A percentile compares a stretch with the other conserved stretches of the same genome.
These are phyloP conservation scores for Cicer pinnatifidum DNA, from an alignment of 306 rosid species.

Conservation along the genomic window DNA sequence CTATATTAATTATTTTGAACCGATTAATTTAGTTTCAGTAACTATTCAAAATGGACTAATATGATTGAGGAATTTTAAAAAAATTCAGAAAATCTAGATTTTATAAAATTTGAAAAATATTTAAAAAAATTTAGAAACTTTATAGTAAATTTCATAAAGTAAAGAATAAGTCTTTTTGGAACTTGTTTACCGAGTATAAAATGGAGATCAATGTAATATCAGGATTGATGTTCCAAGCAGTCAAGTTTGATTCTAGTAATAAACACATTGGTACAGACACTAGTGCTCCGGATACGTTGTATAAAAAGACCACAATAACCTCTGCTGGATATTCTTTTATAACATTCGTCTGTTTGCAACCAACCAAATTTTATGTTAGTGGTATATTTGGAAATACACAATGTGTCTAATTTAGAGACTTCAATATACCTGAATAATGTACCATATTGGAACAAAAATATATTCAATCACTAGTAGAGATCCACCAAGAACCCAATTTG, in stretches of 20 bases:
- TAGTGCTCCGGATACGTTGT: slow-evolving; percentile 53
- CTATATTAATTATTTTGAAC: not conserved
- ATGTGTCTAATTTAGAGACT: not conserved
- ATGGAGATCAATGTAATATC: slow-evolving; percentile 52
- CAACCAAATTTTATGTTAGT: slow-evolving; percentile 13
- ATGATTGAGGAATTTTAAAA: no score
- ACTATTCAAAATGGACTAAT: not conserved
- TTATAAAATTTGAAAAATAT: no score
- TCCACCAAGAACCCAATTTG: slow-evolving; percentile 61
- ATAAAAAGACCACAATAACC: slow-evolving; percentile 52
- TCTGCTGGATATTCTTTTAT: slow-evolving; percentile 57
- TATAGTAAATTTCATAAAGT: no score
- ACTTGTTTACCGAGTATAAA: slow-evolving; percentile 48
- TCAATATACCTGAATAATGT: slow-evolving; percentile 55
- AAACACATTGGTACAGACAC: slow-evolving; percentile 57
- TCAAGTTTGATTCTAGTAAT: slow-evolving; percentile 51
- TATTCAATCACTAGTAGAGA: slow-evolving; percentile 43
- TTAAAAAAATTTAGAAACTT: no score
- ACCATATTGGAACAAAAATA: slow-evolving; percentile 51
- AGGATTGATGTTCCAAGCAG: slow-evolving; percentile 55
- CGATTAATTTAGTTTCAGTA: not conserved
- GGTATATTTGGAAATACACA: not conserved
- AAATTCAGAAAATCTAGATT: no score
- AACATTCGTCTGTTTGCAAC: slow-evolving; percentile 38
- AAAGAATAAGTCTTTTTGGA: no score